Evolutionary conservation across 306 rosid species (phyloP), one percentile per base, ranked within the genome.

Genomic region (Adenanthera pavonina): DNA sequence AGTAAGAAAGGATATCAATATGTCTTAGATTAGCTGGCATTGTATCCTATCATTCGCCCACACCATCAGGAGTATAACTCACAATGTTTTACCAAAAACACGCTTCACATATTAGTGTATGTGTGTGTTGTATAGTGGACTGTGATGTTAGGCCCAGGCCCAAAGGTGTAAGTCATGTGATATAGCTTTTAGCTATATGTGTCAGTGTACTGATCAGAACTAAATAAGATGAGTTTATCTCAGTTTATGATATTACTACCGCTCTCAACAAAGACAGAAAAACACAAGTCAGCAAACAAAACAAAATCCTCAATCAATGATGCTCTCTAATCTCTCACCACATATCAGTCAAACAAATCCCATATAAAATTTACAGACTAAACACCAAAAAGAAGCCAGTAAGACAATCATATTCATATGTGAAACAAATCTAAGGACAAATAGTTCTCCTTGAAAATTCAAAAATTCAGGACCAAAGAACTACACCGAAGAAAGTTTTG

Each of bases 331-430:
- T 56, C 67, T 83, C 51, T 46, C 61, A 44, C 47, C 46, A 73
- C 49, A 64, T 61, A 30, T 52, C 72, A 72, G 54, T 34, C 56
- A 73, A 78, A 36, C 16, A 61, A 74, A 38, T 3, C 69, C 59
- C 52, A 40, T 59, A 25, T 3, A 79, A 74, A 84, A 69, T 36
- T 41, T 19, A 62, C 51, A 5, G 72, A 75, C 62, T 49, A 59
- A 56, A 79, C 73, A 67, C 71, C 76, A 66, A 83, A 33, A n/a
- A 41, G 20, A 78, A 62, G 47, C 71, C 67, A 44, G 7, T 53
- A 67, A 73, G 54, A 74, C 44, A 74, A 46, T 80, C 19, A 30
- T 36, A 16, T 44, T 43, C 6, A 74, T 30, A 57, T 25, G 30
- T 25, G 30, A 25, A 25, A 65, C 25, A 67, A 46, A 69, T 53